Evolutionary conservation across 1,139 yeast genomes (phyloP).

Genomic region (Hansenula lynferdii): DNA sequence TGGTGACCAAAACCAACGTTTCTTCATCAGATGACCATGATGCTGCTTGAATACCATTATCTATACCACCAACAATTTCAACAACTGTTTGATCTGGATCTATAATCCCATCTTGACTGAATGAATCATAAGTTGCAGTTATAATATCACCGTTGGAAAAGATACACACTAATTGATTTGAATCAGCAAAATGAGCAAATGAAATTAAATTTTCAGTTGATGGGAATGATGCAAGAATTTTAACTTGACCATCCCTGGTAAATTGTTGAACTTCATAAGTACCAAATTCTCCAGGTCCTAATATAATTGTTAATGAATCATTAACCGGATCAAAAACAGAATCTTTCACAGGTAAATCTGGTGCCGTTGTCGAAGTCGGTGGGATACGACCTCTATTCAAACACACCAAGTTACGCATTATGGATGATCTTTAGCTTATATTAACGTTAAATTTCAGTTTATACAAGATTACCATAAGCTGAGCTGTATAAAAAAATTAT

Average conservation of each 20-base stretch:
- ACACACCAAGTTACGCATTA: conserved; percentile 55
- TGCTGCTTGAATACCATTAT: conserved; percentile 69
- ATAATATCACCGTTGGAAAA: conserved; percentile 67
- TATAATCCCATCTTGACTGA: conserved; percentile 29
- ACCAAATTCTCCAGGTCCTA: conserved; percentile 57
- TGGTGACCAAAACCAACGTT: conserved; percentile 65
- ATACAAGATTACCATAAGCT: too few species aligned
- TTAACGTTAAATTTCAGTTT: too few species aligned
- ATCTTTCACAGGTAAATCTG: conserved; percentile 54
- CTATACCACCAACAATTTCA: conserved; percentile 83
- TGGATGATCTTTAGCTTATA: too few species aligned
- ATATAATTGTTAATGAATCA: conserved; percentile 66
- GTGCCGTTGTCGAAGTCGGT: conserved; percentile 44
- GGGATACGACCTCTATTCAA: conserved; percentile 50
- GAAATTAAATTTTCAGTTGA: conserved; percentile 37
- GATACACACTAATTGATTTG: conserved; percentile 55
- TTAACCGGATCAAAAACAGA: conserved; percentile 73
- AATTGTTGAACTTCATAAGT: conserved; percentile 56
- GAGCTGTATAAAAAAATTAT: too few species aligned
- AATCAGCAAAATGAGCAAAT: conserved; percentile 63
- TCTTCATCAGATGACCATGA: conserved; percentile 94
- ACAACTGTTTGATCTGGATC: conserved; percentile 52
- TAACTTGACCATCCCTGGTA: conserved; percentile 51
- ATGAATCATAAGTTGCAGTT: conserved; percentile 54
- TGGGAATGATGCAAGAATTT: conserved; percentile 54